Conservation (phyloP, 345 rosid species). For the Syzygium aromaticum region DNA sequence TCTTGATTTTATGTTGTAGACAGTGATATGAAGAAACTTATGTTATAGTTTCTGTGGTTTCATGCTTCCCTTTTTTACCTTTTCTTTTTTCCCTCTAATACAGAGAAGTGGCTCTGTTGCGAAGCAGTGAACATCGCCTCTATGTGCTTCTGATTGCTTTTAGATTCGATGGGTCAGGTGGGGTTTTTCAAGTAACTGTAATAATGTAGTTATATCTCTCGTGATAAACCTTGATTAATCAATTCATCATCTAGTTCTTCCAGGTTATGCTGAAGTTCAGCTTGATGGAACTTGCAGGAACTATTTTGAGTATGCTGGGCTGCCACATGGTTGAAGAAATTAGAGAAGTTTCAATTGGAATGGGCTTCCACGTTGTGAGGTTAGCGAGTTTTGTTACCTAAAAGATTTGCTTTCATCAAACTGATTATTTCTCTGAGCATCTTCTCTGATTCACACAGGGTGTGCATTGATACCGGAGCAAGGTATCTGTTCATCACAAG, state of each 20-base stretch:
- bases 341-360: slow-evolving; percentile 58
- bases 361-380: slow-evolving; percentile 91
- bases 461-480: slow-evolving; percentile 36
- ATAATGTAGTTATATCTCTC: slow-evolving; percentile 1
- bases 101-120: slow-evolving; percentile 76
- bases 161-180: slow-evolving; percentile 67
- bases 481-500: slow-evolving; percentile 58
- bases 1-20: neutral
- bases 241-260: neutral
- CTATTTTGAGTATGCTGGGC: slow-evolving; percentile 52
- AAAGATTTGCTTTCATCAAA: neutral
- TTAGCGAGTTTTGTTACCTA: slow-evolving; percentile 23
- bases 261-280: slow-evolving; percentile 16
- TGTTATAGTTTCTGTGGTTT: neutral
- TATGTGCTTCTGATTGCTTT: slow-evolving; percentile 59
- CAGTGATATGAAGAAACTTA: neutral
- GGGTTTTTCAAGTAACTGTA: slow-evolving; percentile 19
- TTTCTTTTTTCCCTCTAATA: slow-evolving; percentile 4
- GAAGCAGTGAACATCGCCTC: slow-evolving; percentile 56
- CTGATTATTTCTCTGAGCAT: slow-evolving; percentile 7
- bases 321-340: slow-evolving; percentile 60
- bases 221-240: neutral
- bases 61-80: slow-evolving; percentile 3
- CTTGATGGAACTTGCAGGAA: slow-evolving; percentile 36
- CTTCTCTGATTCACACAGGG: slow-evolving; percentile 27